Evolutionary conservation across 805 yeast species (phyloP), one percentile per base, ranked within the genome.

Genomic region (Candida pini): DNA sequence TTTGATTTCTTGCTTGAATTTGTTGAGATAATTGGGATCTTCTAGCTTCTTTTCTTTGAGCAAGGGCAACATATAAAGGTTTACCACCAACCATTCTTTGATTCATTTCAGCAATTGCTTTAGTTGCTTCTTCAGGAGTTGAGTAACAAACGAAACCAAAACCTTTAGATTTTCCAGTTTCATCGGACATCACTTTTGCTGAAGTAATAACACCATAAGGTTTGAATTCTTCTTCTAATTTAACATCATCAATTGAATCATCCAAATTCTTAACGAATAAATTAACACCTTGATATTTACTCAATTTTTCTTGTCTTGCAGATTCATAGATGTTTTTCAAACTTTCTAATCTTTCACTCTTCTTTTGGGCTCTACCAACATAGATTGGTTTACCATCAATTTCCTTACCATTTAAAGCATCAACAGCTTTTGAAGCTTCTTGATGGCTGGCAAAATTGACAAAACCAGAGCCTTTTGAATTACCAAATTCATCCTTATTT

Each of bases 341-440:
- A 69, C 88, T 95, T 71, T 87, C 95, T 60, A 81, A 67, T 75
- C 98, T 89, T 78, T 92, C 98, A 67, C 84, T 76, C 78, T 88
- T 90, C 88, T 88, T 90, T 75, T 92, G 98, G 53, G 98, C 98
- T 69, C 98, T 87, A 57, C 97, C 96, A 57, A 90, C 98, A 64
- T 79, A 92, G 48, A 92, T 68, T 65, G 71, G 76, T 71, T 85
- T 86, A 57, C 92, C 94, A 55, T 77, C 78, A 63, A 81, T 64
- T 60, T 92, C 97, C 52, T 65, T 69, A 62, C 82, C 96, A 69
- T 92, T 85, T 63, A 90, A 78, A 56, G 73, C 92, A 35, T 86
- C 97, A 51, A 90, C 94, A 42, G 97, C 96, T 68, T 78, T 77
- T 53, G 73, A 77, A 49, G 98, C 98, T 51, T 78, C 73, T 56